These are phyloP conservation scores for Arthrobotrys musiformis DNA, from an alignment of 2,329 filamentous ascomycete species.

Conservation along the genomic window DNA sequence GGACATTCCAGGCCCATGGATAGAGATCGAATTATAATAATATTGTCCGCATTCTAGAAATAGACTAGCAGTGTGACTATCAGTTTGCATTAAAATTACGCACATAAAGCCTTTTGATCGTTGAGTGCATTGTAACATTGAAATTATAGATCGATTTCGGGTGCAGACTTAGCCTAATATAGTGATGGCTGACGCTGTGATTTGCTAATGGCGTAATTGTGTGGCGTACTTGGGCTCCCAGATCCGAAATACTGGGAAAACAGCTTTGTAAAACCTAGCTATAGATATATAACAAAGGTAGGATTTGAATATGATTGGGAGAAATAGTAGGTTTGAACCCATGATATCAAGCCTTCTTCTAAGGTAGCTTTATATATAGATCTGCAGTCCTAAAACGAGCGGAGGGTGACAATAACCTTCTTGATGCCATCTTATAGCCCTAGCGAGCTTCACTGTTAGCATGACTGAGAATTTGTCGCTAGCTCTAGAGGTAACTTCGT, in stretches of 20 bases:
- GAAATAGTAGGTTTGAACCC: background rate
- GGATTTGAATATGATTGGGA: background rate
- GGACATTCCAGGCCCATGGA: constrained; percentile 11
- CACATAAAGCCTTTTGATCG: background rate
- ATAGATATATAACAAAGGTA: too few species aligned
- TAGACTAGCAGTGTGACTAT: background rate
- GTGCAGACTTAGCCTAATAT: background rate
- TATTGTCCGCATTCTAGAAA: background rate
- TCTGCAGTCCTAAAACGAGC: background rate
- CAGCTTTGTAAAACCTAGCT: background rate
- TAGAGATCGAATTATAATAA: background rate
- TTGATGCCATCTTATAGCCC: background rate
- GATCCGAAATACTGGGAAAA: background rate
- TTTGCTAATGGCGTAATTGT: background rate
- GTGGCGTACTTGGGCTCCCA: background rate
- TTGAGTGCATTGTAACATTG: background rate
- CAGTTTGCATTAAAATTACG: background rate
- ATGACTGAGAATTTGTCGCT: too few species aligned
- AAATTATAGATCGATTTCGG: background rate
- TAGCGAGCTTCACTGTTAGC: too few species aligned
- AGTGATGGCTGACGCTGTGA: too few species aligned
- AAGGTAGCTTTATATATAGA: background rate
- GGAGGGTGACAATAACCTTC: background rate
- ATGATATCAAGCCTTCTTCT: background rate
- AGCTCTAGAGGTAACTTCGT: background rate